phyloP scores from a whole-genome alignment of 805 yeast species.

The Kodamaea hsintzibuensis region DNA sequence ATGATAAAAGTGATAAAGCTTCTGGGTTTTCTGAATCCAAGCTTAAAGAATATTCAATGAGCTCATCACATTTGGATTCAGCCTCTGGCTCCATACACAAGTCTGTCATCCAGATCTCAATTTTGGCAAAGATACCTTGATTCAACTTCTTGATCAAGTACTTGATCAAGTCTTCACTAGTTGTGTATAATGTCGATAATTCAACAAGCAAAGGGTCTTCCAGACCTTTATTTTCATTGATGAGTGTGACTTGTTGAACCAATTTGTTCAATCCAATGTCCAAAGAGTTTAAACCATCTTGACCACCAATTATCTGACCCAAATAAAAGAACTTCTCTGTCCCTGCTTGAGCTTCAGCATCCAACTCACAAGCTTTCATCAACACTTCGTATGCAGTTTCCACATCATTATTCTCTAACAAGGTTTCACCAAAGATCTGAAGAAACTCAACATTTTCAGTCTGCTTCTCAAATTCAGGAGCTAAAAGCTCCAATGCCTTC shows the following conservation, averaged over 20 bases:
- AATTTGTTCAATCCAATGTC: constrained; percentile 62
- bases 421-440: constrained; percentile 70
- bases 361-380: constrained; percentile 61
- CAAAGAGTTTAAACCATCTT: constrained; percentile 63
- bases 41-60: constrained; percentile 63
- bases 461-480: constrained; percentile 32
- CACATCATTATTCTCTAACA: constrained; percentile 76
- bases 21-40: constrained; percentile 70
- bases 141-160: constrained; percentile 59
- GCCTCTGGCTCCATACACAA: constrained; percentile 92
- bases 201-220: constrained; percentile 25
- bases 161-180: constrained; percentile 21
- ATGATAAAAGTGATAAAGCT: constrained; percentile 77
- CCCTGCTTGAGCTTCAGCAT: constrained; percentile 63
- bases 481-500: constrained; percentile 50
- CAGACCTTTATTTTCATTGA: constrained; percentile 22
- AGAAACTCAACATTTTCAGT: constrained; percentile 47
- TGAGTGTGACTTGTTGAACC: constrained; percentile 34
- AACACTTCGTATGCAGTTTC: constrained; percentile 74
- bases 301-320: constrained; percentile 89
- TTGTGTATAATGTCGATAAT: constrained; percentile 25
- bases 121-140: constrained; percentile 78
- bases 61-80: constrained; percentile 72
- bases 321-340: constrained; percentile 84
- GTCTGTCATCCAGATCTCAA: constrained; percentile 98